Evolutionary conservation across 495 filamentous ascomycete species (phyloP), one percentile per base, ranked within the genome.

Genomic region (Aspergillus diversus): DNA sequence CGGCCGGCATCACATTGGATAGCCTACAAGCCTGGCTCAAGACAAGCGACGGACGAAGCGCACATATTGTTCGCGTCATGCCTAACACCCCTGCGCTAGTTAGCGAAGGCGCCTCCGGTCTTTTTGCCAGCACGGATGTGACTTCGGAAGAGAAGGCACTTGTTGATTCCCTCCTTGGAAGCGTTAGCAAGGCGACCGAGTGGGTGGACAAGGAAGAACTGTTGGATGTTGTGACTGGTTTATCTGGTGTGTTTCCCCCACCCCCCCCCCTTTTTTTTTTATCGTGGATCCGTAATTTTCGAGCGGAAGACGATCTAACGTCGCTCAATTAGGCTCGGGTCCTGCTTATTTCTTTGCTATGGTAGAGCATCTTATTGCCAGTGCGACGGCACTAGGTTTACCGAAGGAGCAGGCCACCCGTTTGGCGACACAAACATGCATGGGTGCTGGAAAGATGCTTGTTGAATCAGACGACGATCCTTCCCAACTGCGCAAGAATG

Each of bases 271-370:
- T 0, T 46, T 32, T 13, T 33, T 7, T 42, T 15, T 17, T 13
- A 21, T 42, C 5, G 1, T 56, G 54, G 16, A 0, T 32, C 33
- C 12, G n/a, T 27, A 27, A 27, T 27, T 27, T 27, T 27, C 21
- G 21, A 54, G 15, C 5, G 13, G 2, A 34, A 17, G 31, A 57
- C 11, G 43, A 8, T 15, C 21, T 37, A 17, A 12, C 21, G 21
- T 27, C 1, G 12, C 7, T 59, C 11, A 59, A 34, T 2, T 34
- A 79, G 77, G 77, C 56, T 79, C 77, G 37, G 77, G 77, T 17
- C 77, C 77, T 6, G 75, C 77, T 6, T 79, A 79, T 51, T 79
- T 79, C 69, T 79, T 79, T 62, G 77, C 77, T 21, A 79, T 79
- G 77, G 77, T 79, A 9, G 77, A 79, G 51, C 77, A 79, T 46